Evolutionary conservation across 2,329 filamentous ascomycete species (phyloP), one percentile per base, ranked within the genome.

Genomic region (Claviceps africana): DNA sequence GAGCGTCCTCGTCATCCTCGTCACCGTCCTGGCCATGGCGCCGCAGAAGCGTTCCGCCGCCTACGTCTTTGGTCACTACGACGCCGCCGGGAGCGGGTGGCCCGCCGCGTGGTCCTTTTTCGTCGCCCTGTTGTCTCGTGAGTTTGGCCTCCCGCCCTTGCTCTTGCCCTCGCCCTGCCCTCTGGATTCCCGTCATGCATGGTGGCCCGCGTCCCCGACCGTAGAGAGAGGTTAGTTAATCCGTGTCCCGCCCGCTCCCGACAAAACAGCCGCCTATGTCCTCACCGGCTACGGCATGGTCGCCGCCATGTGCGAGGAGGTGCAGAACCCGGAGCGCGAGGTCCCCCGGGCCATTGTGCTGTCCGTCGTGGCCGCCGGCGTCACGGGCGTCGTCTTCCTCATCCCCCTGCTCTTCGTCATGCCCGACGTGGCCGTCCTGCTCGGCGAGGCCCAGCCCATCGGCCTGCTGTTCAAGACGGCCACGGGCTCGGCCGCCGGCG

Each of bases 321-420:
- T 83, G n/a, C 78, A 79, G 37, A 72, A 79, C 55, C 73, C 78
- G 1, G 70, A 80, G 17, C 70, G 78, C 5, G 74, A 83, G 57
- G 82, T 82, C 1, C 83, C 83, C 22, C 77, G 75, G 58, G 82
- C 85, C 58, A 85, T 86, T 73, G 74, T 86, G 39, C 76, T 77
- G 54, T 83, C 80, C 55, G 81, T 85, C 46, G 65, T 69, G 33
- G 85, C 85, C 39, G 82, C 82, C 40, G 79, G 79, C 44, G 66
- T 79, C 47, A 85, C 82, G 1, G 82, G 82, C 33, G 74, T 70
- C 56, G 53, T 70, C 57, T 89, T 86, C 65, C 66, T 89, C 15
- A 78, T 90, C 44, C 85, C 85, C 0, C 75, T 91, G 56, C 74
- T 90, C 28, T 89, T 90, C 64, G 83, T 88, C 37, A 72, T 90